Evolutionary conservation across 2,329 filamentous ascomycete species (phyloP), one percentile per base, ranked within the genome.

Genomic region (Cladosporium sphaerospermum): DNA sequence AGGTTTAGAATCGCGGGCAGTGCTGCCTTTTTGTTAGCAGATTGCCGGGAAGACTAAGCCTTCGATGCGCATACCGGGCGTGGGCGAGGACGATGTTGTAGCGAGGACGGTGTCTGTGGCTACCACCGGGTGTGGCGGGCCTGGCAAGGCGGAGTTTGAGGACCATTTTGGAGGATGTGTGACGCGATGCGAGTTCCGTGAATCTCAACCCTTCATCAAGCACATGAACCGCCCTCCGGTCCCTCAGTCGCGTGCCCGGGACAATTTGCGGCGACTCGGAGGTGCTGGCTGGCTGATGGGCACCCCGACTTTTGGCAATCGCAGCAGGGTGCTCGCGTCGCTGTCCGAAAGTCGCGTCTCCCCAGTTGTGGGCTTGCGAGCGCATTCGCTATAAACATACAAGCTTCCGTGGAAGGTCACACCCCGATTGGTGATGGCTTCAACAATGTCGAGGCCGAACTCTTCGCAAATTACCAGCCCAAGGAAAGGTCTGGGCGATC

Each of bases 11-110:
- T 92, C 88, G 62, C 90, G 84, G 36, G 93, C 91, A 40, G 90
- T 89, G 60, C 89, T 95, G 31, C 13, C 4, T n/a, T 5, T 18
- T 18, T n/a, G 40, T 45, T 37, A 47, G 53, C 49, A 7, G 19
- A 18, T 14, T 19, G 52, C 52, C 33, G 31, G 36, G 33, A 10
- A 28, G 34, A 19, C 34, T 34, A 53, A 13, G 14, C 10, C n/a
- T 11, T 40, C 37, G 23, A 11, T 10, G n/a, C 6, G 59, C 78
- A 60, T 80, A 95, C 88, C 91, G 85, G 44, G 91, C 91, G 67
- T 97, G 92, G 13, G 90, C 82, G 59, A 99, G 88, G 61, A 97
- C 89, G 59, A 99, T 96, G 75, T 99, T 99, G 80, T 96, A 99
- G 64, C 96, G 86, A 2, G 93, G 92, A n/a, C 82, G 71, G 69